These are phyloP conservation scores for Phialophora macrospora DNA, from an alignment of 2,329 filamentous ascomycete species.

Conservation along the genomic window DNA sequence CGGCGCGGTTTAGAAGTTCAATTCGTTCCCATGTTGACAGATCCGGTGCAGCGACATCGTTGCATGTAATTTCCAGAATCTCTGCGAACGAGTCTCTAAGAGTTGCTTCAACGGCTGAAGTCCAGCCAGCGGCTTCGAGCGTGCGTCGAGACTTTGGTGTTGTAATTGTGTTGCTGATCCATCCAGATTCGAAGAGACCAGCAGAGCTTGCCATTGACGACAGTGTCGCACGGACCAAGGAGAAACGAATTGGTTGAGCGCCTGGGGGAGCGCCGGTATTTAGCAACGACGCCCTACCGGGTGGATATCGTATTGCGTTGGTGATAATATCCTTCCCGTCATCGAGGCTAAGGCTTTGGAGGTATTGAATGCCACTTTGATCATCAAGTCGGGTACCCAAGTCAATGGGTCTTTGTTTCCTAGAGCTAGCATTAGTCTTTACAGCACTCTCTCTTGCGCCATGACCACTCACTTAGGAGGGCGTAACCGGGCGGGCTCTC, in stretches of 20 bases:
- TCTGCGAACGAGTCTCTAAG: slow-evolving; percentile 15
- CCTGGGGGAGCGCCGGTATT: background rate
- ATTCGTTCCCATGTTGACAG: background rate
- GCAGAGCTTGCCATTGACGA: slow-evolving; percentile 16
- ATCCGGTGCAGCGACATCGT: background rate
- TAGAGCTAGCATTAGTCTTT: slow-evolving; percentile 11
- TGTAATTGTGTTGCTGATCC: slow-evolving; percentile 2
- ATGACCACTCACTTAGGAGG: slow-evolving; percentile 20
- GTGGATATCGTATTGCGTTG: slow-evolving; percentile 8
- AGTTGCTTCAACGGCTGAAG: slow-evolving; percentile 10
- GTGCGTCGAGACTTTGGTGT: slow-evolving; percentile 18
- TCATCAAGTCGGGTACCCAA: slow-evolving; percentile 5
- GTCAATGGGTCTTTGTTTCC: slow-evolving; percentile 24
- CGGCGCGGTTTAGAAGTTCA: slow-evolving; percentile 13
- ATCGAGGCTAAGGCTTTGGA: background rate
- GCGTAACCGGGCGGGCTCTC: slow-evolving; percentile 1
- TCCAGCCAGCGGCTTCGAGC: slow-evolving; percentile 17
- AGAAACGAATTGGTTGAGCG: background rate
- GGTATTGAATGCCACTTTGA: slow-evolving; percentile 4
- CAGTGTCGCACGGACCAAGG: slow-evolving; percentile 13
- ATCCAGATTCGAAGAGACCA: slow-evolving; percentile 12
- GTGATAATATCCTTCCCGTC: slow-evolving; percentile 15
- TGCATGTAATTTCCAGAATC: slow-evolving; percentile 9
- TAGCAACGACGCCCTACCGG: background rate
- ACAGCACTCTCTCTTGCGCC: background rate